These are phyloP conservation scores for Fusarium liriodendri DNA, from an alignment of 2,329 filamentous ascomycete species.

Conservation along the genomic window DNA sequence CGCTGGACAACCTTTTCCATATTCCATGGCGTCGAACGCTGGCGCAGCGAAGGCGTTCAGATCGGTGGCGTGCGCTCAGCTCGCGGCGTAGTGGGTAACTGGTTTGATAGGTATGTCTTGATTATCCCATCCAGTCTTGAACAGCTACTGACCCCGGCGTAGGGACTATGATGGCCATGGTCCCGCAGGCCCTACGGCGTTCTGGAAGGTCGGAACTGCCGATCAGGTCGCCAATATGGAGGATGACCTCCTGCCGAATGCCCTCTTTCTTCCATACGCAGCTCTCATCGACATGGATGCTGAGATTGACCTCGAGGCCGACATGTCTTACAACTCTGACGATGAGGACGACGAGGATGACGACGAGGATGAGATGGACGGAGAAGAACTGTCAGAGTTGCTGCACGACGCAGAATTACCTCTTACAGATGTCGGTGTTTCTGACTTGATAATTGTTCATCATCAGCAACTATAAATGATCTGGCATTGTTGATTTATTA, in stretches of 20 bases:
- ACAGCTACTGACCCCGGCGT: neutral
- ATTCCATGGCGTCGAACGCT: constrained; percentile 72
- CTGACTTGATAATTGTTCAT: constrained; percentile 2
- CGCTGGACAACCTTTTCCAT: constrained; percentile 79
- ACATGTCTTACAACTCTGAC: constrained; percentile 41
- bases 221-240: constrained; percentile 40
- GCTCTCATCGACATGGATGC: constrained; percentile 32
- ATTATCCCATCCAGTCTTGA: neutral
- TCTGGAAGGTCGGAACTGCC: constrained; percentile 78
- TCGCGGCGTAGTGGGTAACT: constrained; percentile 77
- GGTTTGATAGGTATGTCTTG: constrained; percentile 77
- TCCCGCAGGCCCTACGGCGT: constrained; percentile 79
- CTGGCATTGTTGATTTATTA: neutral
- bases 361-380: constrained; percentile 28
- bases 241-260: constrained; percentile 47
- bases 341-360: constrained; percentile 27
- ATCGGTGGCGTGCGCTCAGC: constrained; percentile 74
- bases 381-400: constrained; percentile 32
- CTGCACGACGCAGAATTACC: constrained; percentile 34
- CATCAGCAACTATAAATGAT: neutral
- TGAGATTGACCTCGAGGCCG: constrained; percentile 40
- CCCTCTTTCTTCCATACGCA: constrained; percentile 47
- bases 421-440: constrained; percentile 20
- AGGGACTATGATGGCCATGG: constrained; percentile 75
- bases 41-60: constrained; percentile 83